Base-by-base conservation (phyloP, 177 flowering plant genomes). In the Vitis hybrid region DNA sequence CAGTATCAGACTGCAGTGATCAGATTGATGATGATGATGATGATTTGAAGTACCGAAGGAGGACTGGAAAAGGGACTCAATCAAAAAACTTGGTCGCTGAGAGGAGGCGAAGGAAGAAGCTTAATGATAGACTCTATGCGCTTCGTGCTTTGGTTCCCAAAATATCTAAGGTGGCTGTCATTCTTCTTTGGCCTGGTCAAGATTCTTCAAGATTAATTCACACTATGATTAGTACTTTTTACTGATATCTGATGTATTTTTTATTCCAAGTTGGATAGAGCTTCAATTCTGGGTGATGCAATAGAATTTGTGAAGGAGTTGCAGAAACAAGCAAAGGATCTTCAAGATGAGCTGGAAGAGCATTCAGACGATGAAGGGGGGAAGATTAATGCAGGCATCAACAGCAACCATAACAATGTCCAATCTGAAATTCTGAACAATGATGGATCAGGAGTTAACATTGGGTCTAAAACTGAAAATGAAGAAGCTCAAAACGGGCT, bases 51-150 rank as follows among this genome's bases (percentile, higher is more conserved):
- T 77, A 62, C 17, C 62, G 80, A 32, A 75, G 80, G 45, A 78
- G 84, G 70, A 72, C 56, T 7, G 93, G 89, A 39, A 85, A 81
- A 66, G 80, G 81, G 21, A 79, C 82, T 48, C 89, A 84, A 48
- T 78, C 92, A 2, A 95, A 93, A 67, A 95, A 95, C 72, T 88
- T 95, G 45, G 17, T 74, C 5, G 98, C 98, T 14, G 98, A 95
- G 86, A 90, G 99, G 84, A 93, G 75, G 79, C 83, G 99, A 73
- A 90, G 99, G 80, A 93, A 91, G 83, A 95, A 91, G 78, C 96
- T 95, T 55, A 91, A 90, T 64, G 98, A 91, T 5, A 80, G 97
- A 74, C 89, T 95, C 56, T 91, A 84, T 51, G 62, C 76, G 48
- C 91, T 94, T 17, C 79, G 98, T 1, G 70, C 97, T 64, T 79